A percentile compares a stretch with the other conserved stretches of the same genome.
phyloP scores from a whole-genome alignment of 2,329 filamentous ascomycete genomes.

The Calcarisporium arbuscula region DNA sequence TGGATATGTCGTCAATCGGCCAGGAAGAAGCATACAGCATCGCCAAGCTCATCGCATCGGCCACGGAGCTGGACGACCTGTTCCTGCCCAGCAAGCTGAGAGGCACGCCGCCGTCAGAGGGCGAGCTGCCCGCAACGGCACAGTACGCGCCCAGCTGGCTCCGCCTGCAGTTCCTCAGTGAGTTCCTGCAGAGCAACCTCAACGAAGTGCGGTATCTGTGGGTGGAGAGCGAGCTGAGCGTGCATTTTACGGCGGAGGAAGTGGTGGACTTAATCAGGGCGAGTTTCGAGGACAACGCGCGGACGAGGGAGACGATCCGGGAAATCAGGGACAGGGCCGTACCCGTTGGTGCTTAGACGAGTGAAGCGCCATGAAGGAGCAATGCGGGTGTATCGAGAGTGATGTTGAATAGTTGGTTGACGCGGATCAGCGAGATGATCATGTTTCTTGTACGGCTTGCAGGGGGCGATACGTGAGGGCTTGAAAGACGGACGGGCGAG shows the following conservation, averaged over 20 bases:
- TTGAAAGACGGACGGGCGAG: too few relatives aligned
- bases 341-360: conserved; percentile 24
- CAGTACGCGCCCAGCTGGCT: conserved; percentile 59
- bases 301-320: conserved; percentile 50
- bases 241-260: conserved; percentile 56
- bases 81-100: conserved; percentile 43
- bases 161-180: conserved; percentile 56
- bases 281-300: conserved; percentile 58
- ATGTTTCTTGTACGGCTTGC: too few relatives aligned
- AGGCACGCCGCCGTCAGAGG: conserved; percentile 19
- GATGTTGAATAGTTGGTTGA: too few relatives aligned
- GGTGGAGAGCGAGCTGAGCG: conserved; percentile 59
- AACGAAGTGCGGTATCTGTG: conserved; percentile 57
- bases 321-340: conserved; percentile 49
- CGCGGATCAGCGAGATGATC: too few relatives aligned
- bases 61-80: conserved; percentile 54
- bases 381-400: background rate
- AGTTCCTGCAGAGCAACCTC: conserved; percentile 61
- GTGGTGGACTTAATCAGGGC: conserved; percentile 56
- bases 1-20: conserved; percentile 54
- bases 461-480: too few relatives aligned
- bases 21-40: conserved; percentile 59
- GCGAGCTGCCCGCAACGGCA: conserved; percentile 47
- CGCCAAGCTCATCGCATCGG: conserved; percentile 49
- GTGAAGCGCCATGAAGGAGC: conserved; percentile 1